These are phyloP conservation scores for Biscogniauxia marginata DNA, from an alignment of 2,329 filamentous ascomycete genomes.

Conservation along the genomic window DNA sequence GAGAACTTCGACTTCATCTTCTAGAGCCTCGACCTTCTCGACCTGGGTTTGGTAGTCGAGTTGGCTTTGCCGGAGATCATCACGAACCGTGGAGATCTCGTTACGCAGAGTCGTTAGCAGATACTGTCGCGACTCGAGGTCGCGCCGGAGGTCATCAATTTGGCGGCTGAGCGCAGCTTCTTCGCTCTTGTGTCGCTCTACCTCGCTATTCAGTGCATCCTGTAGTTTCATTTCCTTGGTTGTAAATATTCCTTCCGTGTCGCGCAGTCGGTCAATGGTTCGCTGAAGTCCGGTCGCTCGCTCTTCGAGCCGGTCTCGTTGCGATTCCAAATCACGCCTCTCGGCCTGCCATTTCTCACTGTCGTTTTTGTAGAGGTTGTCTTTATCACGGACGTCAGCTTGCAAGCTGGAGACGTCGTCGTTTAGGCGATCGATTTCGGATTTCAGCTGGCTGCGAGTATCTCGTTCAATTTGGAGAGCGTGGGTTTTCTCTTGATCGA, in stretches of 20 bases:
- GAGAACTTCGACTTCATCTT: constrained; percentile 75
- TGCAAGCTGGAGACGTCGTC: constrained; percentile 61
- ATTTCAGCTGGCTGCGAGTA: constrained; percentile 52
- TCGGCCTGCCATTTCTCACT: constrained; percentile 71
- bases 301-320: constrained; percentile 66
- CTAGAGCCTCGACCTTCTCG: constrained; percentile 65
- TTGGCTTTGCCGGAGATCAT: constrained; percentile 68
- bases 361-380: constrained; percentile 68
- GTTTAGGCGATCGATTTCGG: constrained; percentile 51
- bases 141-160: constrained; percentile 70
- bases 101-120: constrained; percentile 63
- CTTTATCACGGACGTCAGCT: constrained; percentile 65
- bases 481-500: constrained; percentile 56
- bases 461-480: constrained; percentile 60
- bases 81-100: constrained; percentile 64
- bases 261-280: constrained; percentile 68
- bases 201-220: constrained; percentile 67
- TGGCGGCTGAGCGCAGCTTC: constrained; percentile 70
- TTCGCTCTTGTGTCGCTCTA: constrained; percentile 69
- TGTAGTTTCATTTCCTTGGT: constrained; percentile 67
- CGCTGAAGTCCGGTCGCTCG: constrained; percentile 66
- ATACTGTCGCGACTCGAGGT: constrained; percentile 66
- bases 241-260: constrained; percentile 65
- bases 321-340: constrained; percentile 62
- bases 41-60: constrained; percentile 60